Evolutionary conservation across 2,329 filamentous ascomycete genomes (phyloP), one percentile per base, ranked within the genome.

Genomic region (Apiospora rasikravindrae): DNA sequence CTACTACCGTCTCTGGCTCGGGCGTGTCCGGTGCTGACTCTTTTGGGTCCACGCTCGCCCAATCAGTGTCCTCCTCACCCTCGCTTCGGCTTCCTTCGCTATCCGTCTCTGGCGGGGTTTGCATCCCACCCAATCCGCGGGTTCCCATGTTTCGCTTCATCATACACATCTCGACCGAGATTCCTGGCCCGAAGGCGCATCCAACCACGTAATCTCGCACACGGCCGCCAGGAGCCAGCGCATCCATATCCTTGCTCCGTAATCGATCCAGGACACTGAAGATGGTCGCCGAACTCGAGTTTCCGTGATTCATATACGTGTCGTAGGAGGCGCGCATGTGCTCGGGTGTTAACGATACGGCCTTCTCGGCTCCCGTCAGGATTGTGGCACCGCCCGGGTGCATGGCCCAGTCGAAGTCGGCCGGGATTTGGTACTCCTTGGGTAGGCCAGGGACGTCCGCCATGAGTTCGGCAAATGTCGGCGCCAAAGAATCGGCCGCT

Each of bases 381-480:
- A 94, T 92, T 0, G 90, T 90, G 0, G 89, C 85, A 24, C 92
- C 92, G 5, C 92, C 92, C 0, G 92, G 92, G 76, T 94, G 92
- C 78, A 94, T 87, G 0, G 91, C 92, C 92, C 92, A 94, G 82
- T 94, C 92, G 75, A 92, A 93, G 73, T 92, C 88, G 0, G 84
- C 79, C 0, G 91, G 83, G 0, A 79, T 74, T n/a, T 80, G 77
- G 76, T 87, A 87, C 10, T 80, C 76, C 6, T 79, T 77, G 0
- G 88, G 87, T 2, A 90, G 80, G 0, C 81, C 74, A 1, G 83
- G 82, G 29, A 88, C 78, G 10, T 85, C 85, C 7, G 85, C 80
- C 44, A 91, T 77, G 19, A 93, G 84, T 37, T 88, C 84, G 22
- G 82, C 76, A 76, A 92, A 92, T 5, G 88, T 85, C 4, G 88